A percentile compares a stretch with the other conserved stretches of the same genome.
Conservation (phyloP, 2,329 filamentous ascomycete species). For the Penicillium sp. region DNA sequence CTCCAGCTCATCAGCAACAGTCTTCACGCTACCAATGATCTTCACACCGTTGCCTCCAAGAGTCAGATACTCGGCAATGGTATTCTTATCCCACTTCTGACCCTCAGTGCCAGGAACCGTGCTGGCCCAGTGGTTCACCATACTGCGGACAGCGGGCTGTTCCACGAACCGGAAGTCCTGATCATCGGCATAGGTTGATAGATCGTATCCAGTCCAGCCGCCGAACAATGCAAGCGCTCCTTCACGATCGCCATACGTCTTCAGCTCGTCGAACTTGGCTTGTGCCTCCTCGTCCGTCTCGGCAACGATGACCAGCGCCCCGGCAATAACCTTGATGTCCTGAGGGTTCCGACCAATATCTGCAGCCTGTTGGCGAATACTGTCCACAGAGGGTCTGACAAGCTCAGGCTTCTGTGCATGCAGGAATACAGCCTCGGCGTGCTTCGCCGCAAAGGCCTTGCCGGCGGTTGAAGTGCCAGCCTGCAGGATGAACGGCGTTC, state of each 20-base stretch:
- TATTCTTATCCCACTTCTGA: slow-evolving; percentile 42
- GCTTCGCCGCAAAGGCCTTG: slow-evolving; percentile 48
- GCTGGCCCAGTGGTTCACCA: slow-evolving; percentile 49
- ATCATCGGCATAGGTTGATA: slow-evolving; percentile 46
- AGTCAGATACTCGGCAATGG: slow-evolving; percentile 37
- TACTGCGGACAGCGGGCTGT: slow-evolving; percentile 45
- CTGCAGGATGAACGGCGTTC: slow-evolving; percentile 52
- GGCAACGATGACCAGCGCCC: slow-evolving; percentile 47
- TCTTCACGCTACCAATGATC: slow-evolving; percentile 38
- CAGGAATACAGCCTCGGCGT: slow-evolving; percentile 51
- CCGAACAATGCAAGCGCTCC: slow-evolving; percentile 50
- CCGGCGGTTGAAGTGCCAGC: slow-evolving; percentile 51
- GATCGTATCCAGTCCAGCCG: slow-evolving; percentile 51
- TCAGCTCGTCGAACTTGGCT: slow-evolving; percentile 45
- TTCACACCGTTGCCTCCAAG: slow-evolving; percentile 40
- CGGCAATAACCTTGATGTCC: slow-evolving; percentile 48
- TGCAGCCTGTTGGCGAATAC: slow-evolving; percentile 42
- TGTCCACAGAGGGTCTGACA: slow-evolving; percentile 45
- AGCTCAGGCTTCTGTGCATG: slow-evolving; percentile 47
- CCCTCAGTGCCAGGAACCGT: slow-evolving; percentile 45
- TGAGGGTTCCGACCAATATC: slow-evolving; percentile 41
- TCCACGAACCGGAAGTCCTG: slow-evolving; percentile 49
- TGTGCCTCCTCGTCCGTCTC: slow-evolving; percentile 49
- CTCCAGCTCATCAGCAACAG: slow-evolving; percentile 41
- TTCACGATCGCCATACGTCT: slow-evolving; percentile 48